A percentile compares a stretch with the other conserved stretches of the same genome.
phyloP scores from a whole-genome alignment of 2,329 filamentous ascomycete genomes.

The Paraconiothyrium sp. region DNA sequence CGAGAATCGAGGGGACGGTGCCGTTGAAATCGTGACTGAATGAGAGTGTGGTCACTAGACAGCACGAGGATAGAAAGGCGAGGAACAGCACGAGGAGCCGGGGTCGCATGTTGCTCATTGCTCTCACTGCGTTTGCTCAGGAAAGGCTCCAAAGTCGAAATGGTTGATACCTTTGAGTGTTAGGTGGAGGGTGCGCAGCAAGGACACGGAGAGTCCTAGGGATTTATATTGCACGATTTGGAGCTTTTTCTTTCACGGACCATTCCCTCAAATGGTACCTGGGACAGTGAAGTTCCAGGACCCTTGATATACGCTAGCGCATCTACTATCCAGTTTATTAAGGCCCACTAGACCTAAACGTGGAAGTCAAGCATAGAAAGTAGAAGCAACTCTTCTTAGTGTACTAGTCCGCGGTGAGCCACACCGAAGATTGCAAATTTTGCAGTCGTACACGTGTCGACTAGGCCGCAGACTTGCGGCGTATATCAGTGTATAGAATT shows the following conservation, averaged over 20 bases:
- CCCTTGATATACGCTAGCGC: too few relatives aligned
- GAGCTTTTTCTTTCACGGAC: not conserved
- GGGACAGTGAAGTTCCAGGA: not conserved
- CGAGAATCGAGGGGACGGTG: constrained; percentile 10
- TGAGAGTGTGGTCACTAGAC: not conserved
- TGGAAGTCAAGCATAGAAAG: too few relatives aligned
- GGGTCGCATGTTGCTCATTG: not conserved
- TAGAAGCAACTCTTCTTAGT: too few relatives aligned
- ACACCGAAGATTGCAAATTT: too few relatives aligned
- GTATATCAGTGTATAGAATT: too few relatives aligned
- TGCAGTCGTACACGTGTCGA: too few relatives aligned
- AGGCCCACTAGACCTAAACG: too few relatives aligned
- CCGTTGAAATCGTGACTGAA: constrained; percentile 6
- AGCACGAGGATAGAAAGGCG: not conserved
- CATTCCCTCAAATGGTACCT: not conserved
- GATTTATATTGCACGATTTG: not conserved
- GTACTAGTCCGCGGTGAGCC: too few relatives aligned
- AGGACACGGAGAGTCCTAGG: not conserved
- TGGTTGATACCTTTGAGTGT: not conserved
- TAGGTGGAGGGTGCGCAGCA: not conserved
- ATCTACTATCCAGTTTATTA: too few relatives aligned
- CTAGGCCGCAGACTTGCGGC: too few relatives aligned
- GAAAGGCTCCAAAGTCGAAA: not conserved
- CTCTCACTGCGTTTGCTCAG: not conserved
- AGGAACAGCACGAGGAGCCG: not conserved